These are phyloP conservation scores for Lepidium africanum DNA, from an alignment of 345 rosid genomes.

Conservation along the genomic window DNA sequence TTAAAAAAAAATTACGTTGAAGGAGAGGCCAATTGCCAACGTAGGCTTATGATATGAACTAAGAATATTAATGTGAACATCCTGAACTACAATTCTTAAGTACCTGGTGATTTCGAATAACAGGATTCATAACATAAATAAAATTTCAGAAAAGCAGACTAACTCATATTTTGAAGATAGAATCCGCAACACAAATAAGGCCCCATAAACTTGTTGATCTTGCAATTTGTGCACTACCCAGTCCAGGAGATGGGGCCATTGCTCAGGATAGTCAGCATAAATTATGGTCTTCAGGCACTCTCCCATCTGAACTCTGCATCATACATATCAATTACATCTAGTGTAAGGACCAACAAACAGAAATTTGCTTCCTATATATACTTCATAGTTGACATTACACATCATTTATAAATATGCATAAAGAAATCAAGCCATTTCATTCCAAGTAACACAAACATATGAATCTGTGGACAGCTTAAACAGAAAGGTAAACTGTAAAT, in stretches of 20 bases:
- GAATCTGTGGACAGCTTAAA: not conserved
- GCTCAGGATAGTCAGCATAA: slow-evolving; percentile 97
- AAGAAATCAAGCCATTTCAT: not conserved
- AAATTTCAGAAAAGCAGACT: slow-evolving; percentile 17
- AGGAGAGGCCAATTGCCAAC: not conserved
- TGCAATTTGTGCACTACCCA: slow-evolving; percentile 89
- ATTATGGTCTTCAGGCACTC: slow-evolving; percentile 95
- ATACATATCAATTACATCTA: slow-evolving; percentile 8
- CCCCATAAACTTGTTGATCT: slow-evolving; percentile 85
- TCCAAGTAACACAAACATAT: not conserved
- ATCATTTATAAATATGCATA: not conserved
- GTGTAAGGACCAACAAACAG: slow-evolving; percentile 1
- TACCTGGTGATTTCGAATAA: not conserved
- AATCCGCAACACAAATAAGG: slow-evolving; percentile 80
- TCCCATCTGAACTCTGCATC: slow-evolving; percentile 83
- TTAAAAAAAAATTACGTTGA: not conserved
- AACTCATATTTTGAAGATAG: slow-evolving; percentile 96
- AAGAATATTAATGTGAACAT: not conserved
- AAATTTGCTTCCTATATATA: not conserved
- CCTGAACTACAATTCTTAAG: not conserved
- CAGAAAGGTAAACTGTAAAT: not conserved
- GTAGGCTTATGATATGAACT: not conserved
- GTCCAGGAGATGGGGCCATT: slow-evolving; percentile 85
- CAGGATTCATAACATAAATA: not conserved
- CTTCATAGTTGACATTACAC: not conserved